phyloP scores from a whole-genome alignment of 1,284 basidiomycete genomes.

The Phenoliferia sp. region DNA sequence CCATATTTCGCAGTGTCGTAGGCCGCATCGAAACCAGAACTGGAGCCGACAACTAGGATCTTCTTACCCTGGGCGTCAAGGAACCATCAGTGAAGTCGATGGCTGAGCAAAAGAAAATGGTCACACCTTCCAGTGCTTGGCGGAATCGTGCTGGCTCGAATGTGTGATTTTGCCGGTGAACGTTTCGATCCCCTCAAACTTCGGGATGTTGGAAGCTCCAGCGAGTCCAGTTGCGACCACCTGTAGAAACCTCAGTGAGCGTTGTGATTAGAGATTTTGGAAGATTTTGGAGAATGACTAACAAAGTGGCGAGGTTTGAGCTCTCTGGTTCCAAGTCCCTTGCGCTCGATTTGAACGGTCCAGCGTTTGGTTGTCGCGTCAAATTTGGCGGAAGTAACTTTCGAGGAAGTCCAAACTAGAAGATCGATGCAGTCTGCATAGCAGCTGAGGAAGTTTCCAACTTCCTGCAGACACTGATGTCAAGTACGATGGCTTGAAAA shows the following conservation, averaged over 20 bases:
- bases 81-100: conserved; percentile 43
- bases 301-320: conserved; percentile 43
- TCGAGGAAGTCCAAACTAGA: conserved; percentile 28
- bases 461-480: background rate
- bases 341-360: conserved; percentile 41
- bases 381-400: conserved; percentile 16
- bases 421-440: conserved; percentile 36
- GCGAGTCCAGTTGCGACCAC: background rate
- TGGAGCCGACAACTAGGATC: conserved; percentile 39
- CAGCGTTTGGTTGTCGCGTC: conserved; percentile 38
- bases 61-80: conserved; percentile 29
- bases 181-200: conserved; percentile 28
- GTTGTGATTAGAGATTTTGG: conserved; percentile 46
- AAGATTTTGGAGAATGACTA: conserved; percentile 15
- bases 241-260: background rate
- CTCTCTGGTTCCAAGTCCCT: conserved; percentile 27
- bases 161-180: conserved; percentile 38
- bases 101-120: conserved; percentile 39
- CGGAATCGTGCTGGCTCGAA: conserved; percentile 34
- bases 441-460: conserved; percentile 38
- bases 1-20: conserved; percentile 36
- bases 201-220: background rate
- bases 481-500: background rate
- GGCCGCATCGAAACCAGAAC: conserved; percentile 30
- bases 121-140: conserved; percentile 27